A percentile compares a stretch with the other conserved stretches of the same genome.
Conservation (phyloP, 108 stramenopile genomes). For the Nitzschia sp. region DNA sequence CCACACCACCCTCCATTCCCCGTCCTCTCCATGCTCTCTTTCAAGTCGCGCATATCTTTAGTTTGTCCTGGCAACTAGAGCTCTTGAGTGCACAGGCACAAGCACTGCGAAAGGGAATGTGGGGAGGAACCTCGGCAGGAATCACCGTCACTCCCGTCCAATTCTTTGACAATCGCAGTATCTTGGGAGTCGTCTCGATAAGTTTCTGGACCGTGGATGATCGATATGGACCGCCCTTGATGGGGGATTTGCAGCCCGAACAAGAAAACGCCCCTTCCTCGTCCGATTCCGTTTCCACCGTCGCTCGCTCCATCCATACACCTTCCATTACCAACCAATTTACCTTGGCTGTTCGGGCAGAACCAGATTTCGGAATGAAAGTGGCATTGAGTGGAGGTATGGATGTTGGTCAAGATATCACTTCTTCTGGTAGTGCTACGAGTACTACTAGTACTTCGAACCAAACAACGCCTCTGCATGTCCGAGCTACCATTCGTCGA, state of each 20-base stretch:
- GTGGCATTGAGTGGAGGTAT: slow-evolving; percentile 78
- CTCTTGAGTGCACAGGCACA: slow-evolving; percentile 81
- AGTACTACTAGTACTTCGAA: no score
- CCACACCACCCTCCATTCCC: slow-evolving; percentile 27
- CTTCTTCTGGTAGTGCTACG: no score
- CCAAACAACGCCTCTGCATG: slow-evolving; percentile 31
- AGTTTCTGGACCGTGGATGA: slow-evolving; percentile 88
- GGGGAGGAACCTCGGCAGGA: slow-evolving; percentile 44
- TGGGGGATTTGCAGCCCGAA: slow-evolving; percentile 52
- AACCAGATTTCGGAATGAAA: slow-evolving; percentile 59
- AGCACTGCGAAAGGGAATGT: slow-evolving; percentile 72
- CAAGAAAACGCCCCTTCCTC: slow-evolving; percentile 9
- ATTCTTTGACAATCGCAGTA: slow-evolving; percentile 57
- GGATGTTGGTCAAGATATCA: slow-evolving; percentile 15
- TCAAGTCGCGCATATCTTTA: slow-evolving; percentile 78
- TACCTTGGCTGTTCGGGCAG: slow-evolving; percentile 70
- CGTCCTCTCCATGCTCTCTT: slow-evolving; percentile 72
- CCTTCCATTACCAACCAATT: slow-evolving; percentile 47
- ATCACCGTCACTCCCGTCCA: slow-evolving; percentile 78
- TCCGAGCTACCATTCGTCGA: slow-evolving; percentile 53
- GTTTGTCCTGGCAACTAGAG: slow-evolving; percentile 79
- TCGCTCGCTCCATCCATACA: slow-evolving; percentile 33
- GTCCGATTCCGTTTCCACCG: slow-evolving; percentile 35
- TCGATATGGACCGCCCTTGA: slow-evolving; percentile 71
- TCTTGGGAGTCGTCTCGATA: slow-evolving; percentile 61